Base-by-base conservation (phyloP, 2,329 filamentous ascomycete species). In the Paraphoma chrysanthemicola region DNA sequence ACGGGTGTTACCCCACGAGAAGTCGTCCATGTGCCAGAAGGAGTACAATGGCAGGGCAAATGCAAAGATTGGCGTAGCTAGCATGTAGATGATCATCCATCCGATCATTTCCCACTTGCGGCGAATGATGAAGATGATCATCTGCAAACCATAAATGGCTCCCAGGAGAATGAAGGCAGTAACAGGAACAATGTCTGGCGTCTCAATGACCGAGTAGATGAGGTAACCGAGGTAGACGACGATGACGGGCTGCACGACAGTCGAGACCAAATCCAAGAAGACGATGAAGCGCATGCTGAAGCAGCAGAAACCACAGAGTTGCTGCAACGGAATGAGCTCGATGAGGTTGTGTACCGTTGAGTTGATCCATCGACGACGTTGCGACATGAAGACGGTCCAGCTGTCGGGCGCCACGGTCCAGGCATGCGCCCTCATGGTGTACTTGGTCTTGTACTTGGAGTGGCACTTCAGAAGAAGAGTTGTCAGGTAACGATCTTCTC, bases 1-100 rank as follows among this genome's bases (percentile, higher is more conserved):
- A 87, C 95, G 94, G 41, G 95, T 99, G 79, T 97, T 99, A 79
- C 95, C 95, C 95, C 95, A 99, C 70, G 90, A 91, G 86, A 99
- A 99, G 80, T 99, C 95, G 78, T 99, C 95, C 95, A 98, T 98
- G 81, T 97, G 87, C 95, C 95, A 99, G 86, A 99, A 99, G 48
- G 94, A 85, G 77, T 98, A 98, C 29, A 99, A 81, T 0, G 95
- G 95, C 44, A 99, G 85, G 56, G 86, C 93, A 62, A 96, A 92
- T 43, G 91, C 89, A 84, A 97, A 99, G 62, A 99, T 86, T 0
- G 94, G 94, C 59, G 96, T 90, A 52, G 95, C 94, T 30, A 95
- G 62, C 57, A 99, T 86, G 78, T 99, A 99, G 61, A 99, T 88
- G 66, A 99, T 83, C 93, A 99, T 97, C 95, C 95, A 99, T 36